These are phyloP conservation scores for Metarhizium album DNA, from an alignment of 2,329 filamentous ascomycete species.

Conservation along the genomic window DNA sequence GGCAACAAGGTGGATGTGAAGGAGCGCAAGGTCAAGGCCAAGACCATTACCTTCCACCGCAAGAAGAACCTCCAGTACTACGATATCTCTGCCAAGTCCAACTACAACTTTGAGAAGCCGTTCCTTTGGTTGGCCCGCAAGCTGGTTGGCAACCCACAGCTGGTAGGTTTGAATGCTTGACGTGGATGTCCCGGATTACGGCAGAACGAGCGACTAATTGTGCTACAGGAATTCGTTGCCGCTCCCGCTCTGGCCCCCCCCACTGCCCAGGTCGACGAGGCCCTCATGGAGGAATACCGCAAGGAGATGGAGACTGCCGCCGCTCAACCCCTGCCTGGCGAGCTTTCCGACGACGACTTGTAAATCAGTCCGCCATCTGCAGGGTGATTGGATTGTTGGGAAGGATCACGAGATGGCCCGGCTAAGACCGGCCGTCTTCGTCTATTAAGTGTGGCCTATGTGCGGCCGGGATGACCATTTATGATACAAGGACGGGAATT, in stretches of 20 bases:
- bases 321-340: conserved; percentile 78
- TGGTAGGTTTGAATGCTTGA: conserved; percentile 9
- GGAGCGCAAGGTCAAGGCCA: conserved; percentile 99
- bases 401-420: conserved; percentile 15
- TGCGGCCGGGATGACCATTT: conserved; percentile 27
- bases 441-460: conserved; percentile 17
- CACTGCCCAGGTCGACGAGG: conserved; percentile 79
- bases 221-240: conserved; percentile 79
- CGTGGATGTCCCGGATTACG: background rate
- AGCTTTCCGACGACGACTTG: conserved; percentile 70
- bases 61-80: conserved; percentile 99
- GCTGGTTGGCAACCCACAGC: conserved; percentile 78
- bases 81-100: conserved; percentile 98
- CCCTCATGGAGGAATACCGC: conserved; percentile 70
- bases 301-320: conserved; percentile 81
- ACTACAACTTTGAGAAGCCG: conserved; percentile 99
- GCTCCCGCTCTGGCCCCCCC: conserved; percentile 90
- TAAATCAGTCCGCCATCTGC: conserved; percentile 28
- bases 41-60: conserved; percentile 99
- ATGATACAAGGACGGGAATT: conserved; percentile 23
- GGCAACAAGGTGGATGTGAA: conserved; percentile 99
- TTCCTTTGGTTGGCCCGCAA: conserved; percentile 99
- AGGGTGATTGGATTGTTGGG: conserved; percentile 5
- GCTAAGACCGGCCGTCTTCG: conserved; percentile 11
- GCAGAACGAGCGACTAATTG: conserved; percentile 15